Evolutionary conservation across 2,329 filamentous ascomycete species (phyloP).

Genomic region (Claviceps pusilla): DNA sequence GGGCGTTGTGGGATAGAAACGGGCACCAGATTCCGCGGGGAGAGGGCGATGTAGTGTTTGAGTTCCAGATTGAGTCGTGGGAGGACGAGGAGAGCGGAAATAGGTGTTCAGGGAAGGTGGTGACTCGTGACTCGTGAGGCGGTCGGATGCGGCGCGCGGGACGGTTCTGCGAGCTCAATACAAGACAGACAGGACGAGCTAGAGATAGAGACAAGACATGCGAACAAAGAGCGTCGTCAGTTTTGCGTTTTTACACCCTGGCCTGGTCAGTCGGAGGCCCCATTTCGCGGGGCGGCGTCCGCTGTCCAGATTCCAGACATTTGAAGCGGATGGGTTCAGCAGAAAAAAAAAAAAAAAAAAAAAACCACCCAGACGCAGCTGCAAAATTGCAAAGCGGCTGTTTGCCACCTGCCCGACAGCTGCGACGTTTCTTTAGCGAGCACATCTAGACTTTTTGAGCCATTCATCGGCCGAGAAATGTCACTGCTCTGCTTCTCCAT

Average conservation of each 20-base stretch:
- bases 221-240: too few relatives aligned
- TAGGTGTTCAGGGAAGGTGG: too few relatives aligned
- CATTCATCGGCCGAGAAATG: not conserved
- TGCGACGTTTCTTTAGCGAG: not conserved
- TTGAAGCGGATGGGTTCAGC: too few relatives aligned
- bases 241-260: too few relatives aligned
- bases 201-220: not conserved
- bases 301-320: too few relatives aligned
- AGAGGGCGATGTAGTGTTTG: constrained; percentile 39
- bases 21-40: constrained; percentile 40
- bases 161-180: too few relatives aligned
- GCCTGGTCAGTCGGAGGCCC: too few relatives aligned
- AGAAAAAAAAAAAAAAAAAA: too few relatives aligned
- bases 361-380: not conserved
- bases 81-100: constrained; percentile 12
- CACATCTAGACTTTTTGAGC: not conserved
- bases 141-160: too few relatives aligned
- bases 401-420: constrained; percentile 4
- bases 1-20: constrained; percentile 43
- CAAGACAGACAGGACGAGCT: not conserved
- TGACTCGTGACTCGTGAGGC: too few relatives aligned
- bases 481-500: not conserved
- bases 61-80: constrained; percentile 42
- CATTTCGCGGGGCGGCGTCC: not conserved
- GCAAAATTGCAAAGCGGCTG: not conserved